Percentiles rank a stretch among this genome's conserved stretches.
phyloP scores from a whole-genome alignment of 1,284 basidiomycete genomes.

The Phellopilus nigrolimitatus region DNA sequence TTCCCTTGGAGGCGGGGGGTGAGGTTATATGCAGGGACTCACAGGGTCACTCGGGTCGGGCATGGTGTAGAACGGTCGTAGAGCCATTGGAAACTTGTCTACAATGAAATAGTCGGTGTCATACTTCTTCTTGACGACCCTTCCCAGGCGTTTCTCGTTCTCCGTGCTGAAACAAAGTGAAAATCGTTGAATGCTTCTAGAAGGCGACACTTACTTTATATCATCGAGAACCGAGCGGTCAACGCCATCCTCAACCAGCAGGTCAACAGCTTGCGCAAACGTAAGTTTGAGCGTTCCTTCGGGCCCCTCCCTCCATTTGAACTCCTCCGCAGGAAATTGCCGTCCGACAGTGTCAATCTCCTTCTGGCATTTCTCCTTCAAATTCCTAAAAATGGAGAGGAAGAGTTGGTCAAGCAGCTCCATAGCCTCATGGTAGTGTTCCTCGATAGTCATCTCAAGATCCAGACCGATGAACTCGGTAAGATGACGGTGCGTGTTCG shows the following conservation, averaged over 20 bases:
- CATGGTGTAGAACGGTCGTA: constrained; percentile 99
- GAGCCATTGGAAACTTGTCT: constrained; percentile 91
- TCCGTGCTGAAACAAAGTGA: constrained; percentile 58
- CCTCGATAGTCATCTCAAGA: constrained; percentile 98
- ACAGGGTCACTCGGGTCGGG: constrained; percentile 86
- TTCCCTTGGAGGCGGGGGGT: too few species aligned
- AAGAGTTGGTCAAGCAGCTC: constrained; percentile 84
- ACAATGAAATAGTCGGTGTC: constrained; percentile 97
- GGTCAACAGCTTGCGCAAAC: constrained; percentile 84
- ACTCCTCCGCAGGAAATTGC: constrained; percentile 90
- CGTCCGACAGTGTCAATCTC: constrained; percentile 80
- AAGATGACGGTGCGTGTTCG: constrained; percentile 96
- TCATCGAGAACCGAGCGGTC: constrained; percentile 75
- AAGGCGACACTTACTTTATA: constrained; percentile 60
- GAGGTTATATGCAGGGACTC: constrained; percentile 29
- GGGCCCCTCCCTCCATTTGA: constrained; percentile 80
- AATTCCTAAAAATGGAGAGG: constrained; percentile 77
- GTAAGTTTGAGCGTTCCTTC: constrained; percentile 79
- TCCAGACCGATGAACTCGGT: constrained; percentile 99
- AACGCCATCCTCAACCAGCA: constrained; percentile 83
- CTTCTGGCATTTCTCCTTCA: constrained; percentile 71
- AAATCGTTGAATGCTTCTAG: background rate
- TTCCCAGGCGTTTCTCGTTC: constrained; percentile 90
- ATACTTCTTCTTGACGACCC: constrained; percentile 87
- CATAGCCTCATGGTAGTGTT: constrained; percentile 96